Evolutionary conservation across 2,329 filamentous ascomycete species (phyloP).

Genomic region (Helicocarpus griseus): DNA sequence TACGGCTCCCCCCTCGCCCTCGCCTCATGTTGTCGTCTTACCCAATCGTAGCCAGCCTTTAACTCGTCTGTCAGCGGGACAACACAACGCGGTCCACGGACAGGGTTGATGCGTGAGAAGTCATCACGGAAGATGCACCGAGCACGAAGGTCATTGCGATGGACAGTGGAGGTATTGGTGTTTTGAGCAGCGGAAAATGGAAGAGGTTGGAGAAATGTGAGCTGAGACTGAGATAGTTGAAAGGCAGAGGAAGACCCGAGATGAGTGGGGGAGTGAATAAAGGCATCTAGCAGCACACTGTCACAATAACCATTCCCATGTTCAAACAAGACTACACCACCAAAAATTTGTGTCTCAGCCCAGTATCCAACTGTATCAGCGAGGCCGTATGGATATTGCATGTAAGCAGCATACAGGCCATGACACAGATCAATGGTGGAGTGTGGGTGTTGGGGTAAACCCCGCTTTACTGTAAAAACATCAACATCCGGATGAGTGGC

Average conservation of each 20-base stretch:
- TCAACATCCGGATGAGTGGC: slow-evolving; percentile 1
- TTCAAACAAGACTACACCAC: slow-evolving; percentile 20
- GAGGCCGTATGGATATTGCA: slow-evolving; percentile 17
- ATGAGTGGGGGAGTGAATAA: not conserved
- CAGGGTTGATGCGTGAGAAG: slow-evolving; percentile 4
- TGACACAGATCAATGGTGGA: not conserved
- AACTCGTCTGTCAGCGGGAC: slow-evolving; percentile 5
- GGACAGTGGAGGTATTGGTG: not conserved
- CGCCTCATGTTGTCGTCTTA: slow-evolving; percentile 4
- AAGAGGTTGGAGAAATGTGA: not conserved
- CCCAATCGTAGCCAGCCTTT: slow-evolving; percentile 2
- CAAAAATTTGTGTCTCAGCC: slow-evolving; percentile 17
- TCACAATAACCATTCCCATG: not conserved
- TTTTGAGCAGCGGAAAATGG: not conserved
- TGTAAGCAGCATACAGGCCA: not conserved
- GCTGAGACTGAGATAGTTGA: slow-evolving; percentile 2
- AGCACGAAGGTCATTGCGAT: slow-evolving; percentile 4
- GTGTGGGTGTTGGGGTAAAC: not conserved
- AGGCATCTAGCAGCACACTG: not conserved
- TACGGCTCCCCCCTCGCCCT: slow-evolving; percentile 3
- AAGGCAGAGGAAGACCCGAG: not conserved
- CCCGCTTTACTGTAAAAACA: not conserved
- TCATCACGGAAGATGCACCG: slow-evolving; percentile 5
- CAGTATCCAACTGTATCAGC: slow-evolving; percentile 18
- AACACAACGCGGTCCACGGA: slow-evolving; percentile 1